A percentile compares a stretch with the other conserved stretches of the same genome.
phyloP scores from a whole-genome alignment of 129 eudicot genomes.

The Chrysanthemum seticuspe region DNA sequence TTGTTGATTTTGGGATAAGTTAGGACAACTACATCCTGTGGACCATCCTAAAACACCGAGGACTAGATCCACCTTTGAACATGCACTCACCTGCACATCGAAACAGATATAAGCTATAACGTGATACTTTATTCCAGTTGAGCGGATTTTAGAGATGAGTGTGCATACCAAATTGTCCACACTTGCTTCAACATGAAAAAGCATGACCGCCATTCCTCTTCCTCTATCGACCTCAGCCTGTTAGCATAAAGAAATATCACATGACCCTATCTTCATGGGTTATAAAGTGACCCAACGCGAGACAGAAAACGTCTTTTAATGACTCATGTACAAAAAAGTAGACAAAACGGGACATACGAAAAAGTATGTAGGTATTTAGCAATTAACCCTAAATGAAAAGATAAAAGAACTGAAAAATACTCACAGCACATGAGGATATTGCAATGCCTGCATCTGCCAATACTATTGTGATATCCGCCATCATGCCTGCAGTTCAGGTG shows the following conservation, averaged over 20 bases:
- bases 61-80: conserved; percentile 67
- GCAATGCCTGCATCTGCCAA: conserved; percentile 71
- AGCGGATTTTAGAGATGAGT: not conserved
- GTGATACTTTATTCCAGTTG: not conserved
- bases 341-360: no score
- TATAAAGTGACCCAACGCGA: no score
- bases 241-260: conserved; percentile 14
- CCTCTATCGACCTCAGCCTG: conserved; percentile 84
- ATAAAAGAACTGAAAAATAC: not conserved
- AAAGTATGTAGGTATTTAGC: no score
- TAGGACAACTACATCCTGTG: conserved; percentile 84
- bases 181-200: conserved; percentile 81
- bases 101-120: not conserved
- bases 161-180: conserved; percentile 65
- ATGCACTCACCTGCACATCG: conserved; percentile 56
- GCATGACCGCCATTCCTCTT: conserved; percentile 73
- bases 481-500: conserved; percentile 53
- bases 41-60: conserved; percentile 93
- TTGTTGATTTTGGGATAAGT: conserved; percentile 46
- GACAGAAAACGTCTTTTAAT: no score
- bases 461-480: conserved; percentile 71
- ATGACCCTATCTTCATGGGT: not conserved
- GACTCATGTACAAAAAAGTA: no score
- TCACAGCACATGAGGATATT: conserved; percentile 88
- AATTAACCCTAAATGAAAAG: conserved; percentile 12